phyloP scores from a whole-genome alignment of 495 filamentous ascomycete genomes.

The Lasiosphaeriaceae sp. region DNA sequence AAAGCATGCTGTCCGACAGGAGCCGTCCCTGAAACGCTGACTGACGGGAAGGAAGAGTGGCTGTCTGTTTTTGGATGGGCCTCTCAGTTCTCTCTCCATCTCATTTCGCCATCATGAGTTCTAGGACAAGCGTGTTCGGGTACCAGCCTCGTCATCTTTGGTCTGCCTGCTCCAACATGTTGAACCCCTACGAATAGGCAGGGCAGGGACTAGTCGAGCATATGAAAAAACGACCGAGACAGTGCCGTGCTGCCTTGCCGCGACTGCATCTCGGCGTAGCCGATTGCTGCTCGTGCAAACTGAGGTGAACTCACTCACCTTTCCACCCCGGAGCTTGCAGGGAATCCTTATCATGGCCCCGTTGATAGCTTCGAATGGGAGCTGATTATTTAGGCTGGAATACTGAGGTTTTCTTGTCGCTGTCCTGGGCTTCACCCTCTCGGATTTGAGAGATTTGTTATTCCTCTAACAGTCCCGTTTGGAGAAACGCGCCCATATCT shows the following conservation, averaged over 20 bases:
- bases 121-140: neutral
- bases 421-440: neutral
- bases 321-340: too few species aligned
- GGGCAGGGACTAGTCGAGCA: too few species aligned
- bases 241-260: too few species aligned
- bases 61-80: too few species aligned
- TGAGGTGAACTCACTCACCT: too few species aligned
- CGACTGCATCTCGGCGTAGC: too few species aligned
- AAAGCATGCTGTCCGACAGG: slow-evolving; percentile 19
- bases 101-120: too few species aligned
- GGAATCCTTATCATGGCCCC: too few species aligned
- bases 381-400: neutral
- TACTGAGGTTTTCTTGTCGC: neutral
- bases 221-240: too few species aligned
- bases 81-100: too few species aligned
- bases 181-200: too few species aligned
- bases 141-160: neutral
- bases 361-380: neutral
- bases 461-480: slow-evolving; percentile 21
- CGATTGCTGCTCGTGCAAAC: too few species aligned
- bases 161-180: neutral
- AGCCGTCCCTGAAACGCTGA: neutral
- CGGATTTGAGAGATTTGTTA: neutral
- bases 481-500: slow-evolving; percentile 19
- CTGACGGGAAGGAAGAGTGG: neutral